Percentiles rank a stretch among this genome's conserved stretches.
These are phyloP conservation scores for Lachnellula cervina DNA, from an alignment of 2,329 filamentous ascomycete genomes.

Conservation along the genomic window DNA sequence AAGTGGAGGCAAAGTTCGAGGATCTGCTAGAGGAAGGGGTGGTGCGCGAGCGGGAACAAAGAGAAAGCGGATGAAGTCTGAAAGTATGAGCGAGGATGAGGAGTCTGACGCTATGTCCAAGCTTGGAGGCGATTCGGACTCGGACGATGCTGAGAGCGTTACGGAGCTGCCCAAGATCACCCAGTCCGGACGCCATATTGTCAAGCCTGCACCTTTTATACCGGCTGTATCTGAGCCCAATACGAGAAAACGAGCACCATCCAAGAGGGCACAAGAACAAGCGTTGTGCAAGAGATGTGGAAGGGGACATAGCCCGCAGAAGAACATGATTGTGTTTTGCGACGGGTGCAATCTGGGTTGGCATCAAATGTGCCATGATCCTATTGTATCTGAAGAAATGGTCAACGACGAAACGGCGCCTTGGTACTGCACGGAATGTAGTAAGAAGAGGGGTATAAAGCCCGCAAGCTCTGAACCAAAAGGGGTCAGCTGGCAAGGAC, in stretches of 20 bases:
- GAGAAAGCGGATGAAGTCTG: conserved; percentile 28
- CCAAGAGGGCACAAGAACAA: conserved; percentile 56
- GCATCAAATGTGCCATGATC: conserved; percentile 78
- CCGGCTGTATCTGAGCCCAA: conserved; percentile 46
- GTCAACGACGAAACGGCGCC: conserved; percentile 61
- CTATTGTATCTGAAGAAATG: conserved; percentile 64
- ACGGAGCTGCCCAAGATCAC: conserved; percentile 58
- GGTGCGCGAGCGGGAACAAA: conserved; percentile 23
- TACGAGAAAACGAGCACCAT: conserved; percentile 35
- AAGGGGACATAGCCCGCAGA: conserved; percentile 64
- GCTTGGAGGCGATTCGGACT: conserved; percentile 34
- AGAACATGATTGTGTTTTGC: conserved; percentile 81
- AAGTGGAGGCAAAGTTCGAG: conserved; percentile 5
- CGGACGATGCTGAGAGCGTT: conserved; percentile 37
- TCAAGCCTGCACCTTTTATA: conserved; percentile 59
- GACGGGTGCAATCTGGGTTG: conserved; percentile 75
- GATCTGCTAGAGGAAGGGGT: conserved; percentile 14
- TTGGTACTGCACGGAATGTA: conserved; percentile 68
- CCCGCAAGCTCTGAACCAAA: conserved; percentile 30
- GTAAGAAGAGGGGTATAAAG: conserved; percentile 42
- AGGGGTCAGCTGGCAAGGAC: conserved; percentile 32
- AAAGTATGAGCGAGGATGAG: conserved; percentile 26
- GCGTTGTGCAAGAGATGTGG: conserved; percentile 68
- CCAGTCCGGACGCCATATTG: conserved; percentile 69
- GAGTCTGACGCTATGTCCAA: conserved; percentile 30